Conservation (phyloP, 2,329 filamentous ascomycete genomes). For the Cladobotryum mycophilum region DNA sequence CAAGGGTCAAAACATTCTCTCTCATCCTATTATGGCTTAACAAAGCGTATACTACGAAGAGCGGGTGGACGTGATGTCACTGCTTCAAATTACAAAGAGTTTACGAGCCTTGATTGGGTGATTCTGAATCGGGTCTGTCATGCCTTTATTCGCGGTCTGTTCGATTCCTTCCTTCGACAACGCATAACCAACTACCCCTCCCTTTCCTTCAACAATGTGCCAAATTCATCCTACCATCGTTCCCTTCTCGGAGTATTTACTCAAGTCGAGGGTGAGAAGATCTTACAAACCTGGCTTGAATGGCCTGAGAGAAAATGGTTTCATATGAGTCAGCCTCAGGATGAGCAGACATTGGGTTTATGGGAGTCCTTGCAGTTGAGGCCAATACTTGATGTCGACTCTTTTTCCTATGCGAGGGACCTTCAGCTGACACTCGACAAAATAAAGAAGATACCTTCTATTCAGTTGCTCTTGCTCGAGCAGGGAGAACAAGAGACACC, state of each 20-base stretch:
- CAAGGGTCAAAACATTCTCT: conserved; percentile 39
- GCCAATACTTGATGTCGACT: conserved; percentile 37
- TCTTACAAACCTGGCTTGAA: conserved; percentile 36
- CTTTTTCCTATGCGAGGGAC: conserved; percentile 46
- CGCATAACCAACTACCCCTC: conserved; percentile 43
- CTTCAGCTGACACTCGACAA: conserved; percentile 42
- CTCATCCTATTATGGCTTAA: conserved; percentile 39
- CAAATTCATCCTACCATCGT: conserved; percentile 29
- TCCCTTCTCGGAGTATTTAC: conserved; percentile 48
- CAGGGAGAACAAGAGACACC: conserved; percentile 50
- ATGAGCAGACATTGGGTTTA: conserved; percentile 29
- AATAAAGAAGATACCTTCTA: conserved; percentile 44
- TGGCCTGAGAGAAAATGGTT: conserved; percentile 17
- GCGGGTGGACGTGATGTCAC: conserved; percentile 46
- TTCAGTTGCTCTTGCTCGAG: conserved; percentile 48
- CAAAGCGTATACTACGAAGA: conserved; percentile 45
- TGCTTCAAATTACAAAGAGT: conserved; percentile 38
- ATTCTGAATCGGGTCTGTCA: conserved; percentile 46
- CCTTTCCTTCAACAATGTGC: conserved; percentile 30
- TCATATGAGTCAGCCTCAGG: conserved; percentile 19
- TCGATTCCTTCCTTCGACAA: conserved; percentile 38
- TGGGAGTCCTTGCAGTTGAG: conserved; percentile 43
- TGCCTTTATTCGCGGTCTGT: conserved; percentile 50
- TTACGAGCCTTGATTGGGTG: conserved; percentile 38
- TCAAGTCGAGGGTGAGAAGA: conserved; percentile 51